Evolutionary conservation across 1,284 basidiomycete genomes (phyloP).

Genomic region (Rhodotorula sp.): DNA sequence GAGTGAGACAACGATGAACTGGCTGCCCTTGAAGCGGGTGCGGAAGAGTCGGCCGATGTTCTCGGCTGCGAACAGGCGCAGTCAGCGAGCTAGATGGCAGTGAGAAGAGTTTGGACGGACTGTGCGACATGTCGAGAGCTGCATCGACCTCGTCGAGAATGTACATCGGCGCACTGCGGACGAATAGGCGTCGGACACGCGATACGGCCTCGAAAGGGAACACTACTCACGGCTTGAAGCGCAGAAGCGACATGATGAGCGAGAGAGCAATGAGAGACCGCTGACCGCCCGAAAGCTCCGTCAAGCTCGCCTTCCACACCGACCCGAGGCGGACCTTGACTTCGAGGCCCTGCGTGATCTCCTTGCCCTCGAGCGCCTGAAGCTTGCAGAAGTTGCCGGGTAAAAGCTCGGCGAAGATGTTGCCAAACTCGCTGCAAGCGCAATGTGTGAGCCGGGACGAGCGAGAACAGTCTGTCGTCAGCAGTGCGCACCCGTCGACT

Average conservation of each 20-base stretch:
- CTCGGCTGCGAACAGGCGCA: slow-evolving; percentile 49
- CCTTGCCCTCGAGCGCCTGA: slow-evolving; percentile 87
- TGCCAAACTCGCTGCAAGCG: slow-evolving; percentile 83
- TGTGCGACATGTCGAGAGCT: slow-evolving; percentile 91
- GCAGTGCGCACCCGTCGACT: slow-evolving; percentile 84
- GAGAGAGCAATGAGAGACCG: slow-evolving; percentile 96
- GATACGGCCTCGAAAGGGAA: too few species aligned
- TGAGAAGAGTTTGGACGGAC: slow-evolving; percentile 51
- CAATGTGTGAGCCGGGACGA: not conserved
- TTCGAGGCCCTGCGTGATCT: slow-evolving; percentile 91
- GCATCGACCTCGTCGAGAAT: slow-evolving; percentile 94
- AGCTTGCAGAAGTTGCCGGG: slow-evolving; percentile 97
- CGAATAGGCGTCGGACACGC: not conserved
- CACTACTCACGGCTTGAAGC: slow-evolving; percentile 67
- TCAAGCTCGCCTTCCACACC: slow-evolving; percentile 97
- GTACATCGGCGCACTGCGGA: slow-evolving; percentile 81
- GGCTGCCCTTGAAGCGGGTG: slow-evolving; percentile 94
- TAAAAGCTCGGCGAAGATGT: slow-evolving; percentile 91
- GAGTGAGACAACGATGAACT: slow-evolving; percentile 96
- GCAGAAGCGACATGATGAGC: slow-evolving; percentile 94
- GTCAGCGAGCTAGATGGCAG: not conserved
- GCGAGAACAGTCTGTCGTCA: slow-evolving; percentile 30
- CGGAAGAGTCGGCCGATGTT: slow-evolving; percentile 96
- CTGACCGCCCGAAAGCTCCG: slow-evolving; percentile 95
- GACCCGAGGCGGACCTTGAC: slow-evolving; percentile 92